Base-by-base conservation (phyloP, 1,284 basidiomycete genomes). In the Macrocybe sp. region DNA sequence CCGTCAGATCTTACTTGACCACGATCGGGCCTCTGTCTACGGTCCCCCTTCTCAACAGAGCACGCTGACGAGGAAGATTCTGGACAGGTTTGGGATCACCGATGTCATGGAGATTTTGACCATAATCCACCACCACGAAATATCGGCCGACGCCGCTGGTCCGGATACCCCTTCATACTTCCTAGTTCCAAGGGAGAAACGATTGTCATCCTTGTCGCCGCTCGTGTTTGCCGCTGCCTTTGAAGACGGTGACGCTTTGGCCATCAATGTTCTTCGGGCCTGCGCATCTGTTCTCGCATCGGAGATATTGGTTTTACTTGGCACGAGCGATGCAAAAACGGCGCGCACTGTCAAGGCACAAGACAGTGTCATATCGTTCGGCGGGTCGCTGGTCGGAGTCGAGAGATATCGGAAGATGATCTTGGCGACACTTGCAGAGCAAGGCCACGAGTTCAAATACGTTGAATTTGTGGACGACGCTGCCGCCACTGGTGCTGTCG, bases 191-290 rank as follows among this genome's bases (percentile, higher is more conserved):
- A 75, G 84, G 47, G 87, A 92, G 69, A 84, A 85, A 57, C 78
- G 87, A 1, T 70, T 91, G 4, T 87, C 85, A 1, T 74, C 76
- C 29, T 78, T 90, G 11, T 70, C 83, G 2, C 88, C 87, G 1
- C 62, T 89, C 38, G 83, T 90, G 11, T 89, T 92, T 59, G 63
- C 73, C 3, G 78, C 82, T 2, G 86, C 85, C 5, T 87, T 89
- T 63, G 73, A 79, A 39, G 74, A 83, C 47, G 59, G 61, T 4
- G 83, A 89, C 59, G 67, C 74, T 37, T 69, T 86, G 36, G 83
- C 85, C 4, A 52, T 82, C 44, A 64, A 65, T 34, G 75, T 86
- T n/a, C 64, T 90, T 10, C 63, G 65, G 28, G 68, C 61, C 0
- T 76, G 74, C 41, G 77, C 83, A 1, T 59, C 64, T 6, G 66